These are phyloP conservation scores for Allantophomopsis lycopodina DNA, from an alignment of 2,329 filamentous ascomycete genomes.

Conservation along the genomic window DNA sequence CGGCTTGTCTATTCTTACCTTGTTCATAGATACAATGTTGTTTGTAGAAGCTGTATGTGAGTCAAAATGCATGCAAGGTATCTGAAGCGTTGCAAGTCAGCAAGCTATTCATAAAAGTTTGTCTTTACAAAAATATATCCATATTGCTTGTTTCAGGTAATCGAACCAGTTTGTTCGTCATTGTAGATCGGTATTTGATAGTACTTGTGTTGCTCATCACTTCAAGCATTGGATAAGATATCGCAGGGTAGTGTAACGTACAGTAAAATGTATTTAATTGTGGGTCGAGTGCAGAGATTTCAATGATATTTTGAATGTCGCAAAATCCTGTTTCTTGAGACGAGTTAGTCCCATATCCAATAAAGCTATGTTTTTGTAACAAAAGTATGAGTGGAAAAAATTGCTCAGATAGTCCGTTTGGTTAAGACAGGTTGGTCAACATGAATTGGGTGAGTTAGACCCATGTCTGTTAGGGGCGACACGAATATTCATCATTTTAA, in stretches of 20 bases:
- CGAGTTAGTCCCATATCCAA: no score
- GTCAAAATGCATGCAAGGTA: no score
- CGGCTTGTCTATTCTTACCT: constrained; percentile 11
- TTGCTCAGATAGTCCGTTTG: constrained; percentile 39
- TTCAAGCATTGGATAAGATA: constrained; percentile 7
- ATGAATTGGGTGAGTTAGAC: constrained; percentile 21
- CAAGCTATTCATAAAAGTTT: no score
- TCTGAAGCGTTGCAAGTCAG: no score
- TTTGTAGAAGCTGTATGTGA: not conserved
- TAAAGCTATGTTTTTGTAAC: no score
- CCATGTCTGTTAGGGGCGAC: constrained; percentile 44
- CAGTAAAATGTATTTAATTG: constrained; percentile 5
- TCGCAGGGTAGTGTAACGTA: constrained; percentile 8
- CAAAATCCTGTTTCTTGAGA: no score
- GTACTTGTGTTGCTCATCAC: constrained; percentile 28
- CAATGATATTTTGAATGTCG: no score
- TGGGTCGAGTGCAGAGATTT: no score
- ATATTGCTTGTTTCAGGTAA: constrained; percentile 19
- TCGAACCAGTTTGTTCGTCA: constrained; percentile 22
- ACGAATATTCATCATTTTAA: constrained; percentile 38
- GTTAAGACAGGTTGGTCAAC: constrained; percentile 46
- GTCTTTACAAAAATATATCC: no score
- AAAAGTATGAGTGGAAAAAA: not conserved
- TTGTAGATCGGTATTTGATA: constrained; percentile 28
- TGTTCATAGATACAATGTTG: constrained; percentile 11